Evolutionary conservation across 306 rosid genomes (phyloP).

Genomic region (Pyrus communis): DNA sequence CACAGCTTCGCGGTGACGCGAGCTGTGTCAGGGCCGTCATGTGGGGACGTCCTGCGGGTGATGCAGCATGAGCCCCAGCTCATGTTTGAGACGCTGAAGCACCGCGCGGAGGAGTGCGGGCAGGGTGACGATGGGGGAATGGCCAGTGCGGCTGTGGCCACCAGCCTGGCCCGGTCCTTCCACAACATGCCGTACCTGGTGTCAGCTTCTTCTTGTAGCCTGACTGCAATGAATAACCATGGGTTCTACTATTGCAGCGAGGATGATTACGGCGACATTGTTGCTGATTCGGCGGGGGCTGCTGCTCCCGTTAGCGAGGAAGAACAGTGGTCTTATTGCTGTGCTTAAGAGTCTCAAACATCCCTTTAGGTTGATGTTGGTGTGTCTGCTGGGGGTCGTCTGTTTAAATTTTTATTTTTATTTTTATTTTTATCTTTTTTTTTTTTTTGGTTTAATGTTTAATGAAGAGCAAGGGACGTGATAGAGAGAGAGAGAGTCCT

Average conservation of each 20-base stretch:
- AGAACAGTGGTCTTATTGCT: constrained; percentile 63
- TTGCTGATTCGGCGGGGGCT: constrained; percentile 28
- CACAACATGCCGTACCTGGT: constrained; percentile 73
- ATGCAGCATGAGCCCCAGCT: constrained; percentile 98
- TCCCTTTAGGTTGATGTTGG: constrained; percentile 10
- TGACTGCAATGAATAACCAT: constrained; percentile 45
- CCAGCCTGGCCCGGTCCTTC: constrained; percentile 49
- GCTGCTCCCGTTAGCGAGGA: constrained; percentile 22
- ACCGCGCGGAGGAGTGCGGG: constrained; percentile 58
- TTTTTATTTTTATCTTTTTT: neutral
- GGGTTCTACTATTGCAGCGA: constrained; percentile 50
- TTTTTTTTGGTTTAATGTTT: neutral
- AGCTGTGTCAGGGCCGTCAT: constrained; percentile 70
- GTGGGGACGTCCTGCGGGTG: constrained; percentile 80
- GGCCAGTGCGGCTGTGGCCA: constrained; percentile 28
- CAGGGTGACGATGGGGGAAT: constrained; percentile 27
- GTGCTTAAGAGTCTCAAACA: constrained; percentile 29
- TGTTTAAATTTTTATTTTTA: neutral
- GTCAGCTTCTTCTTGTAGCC: constrained; percentile 35
- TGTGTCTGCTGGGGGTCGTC: constrained; percentile 20
- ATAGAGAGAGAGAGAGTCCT: constrained; percentile 1
- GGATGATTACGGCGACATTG: constrained; percentile 34
- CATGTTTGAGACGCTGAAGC: constrained; percentile 95
- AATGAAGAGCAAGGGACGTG: constrained; percentile 22
- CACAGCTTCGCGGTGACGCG: constrained; percentile 88